Base-by-base conservation (phyloP, 495 filamentous ascomycete genomes). In the Cercophora sp. region DNA sequence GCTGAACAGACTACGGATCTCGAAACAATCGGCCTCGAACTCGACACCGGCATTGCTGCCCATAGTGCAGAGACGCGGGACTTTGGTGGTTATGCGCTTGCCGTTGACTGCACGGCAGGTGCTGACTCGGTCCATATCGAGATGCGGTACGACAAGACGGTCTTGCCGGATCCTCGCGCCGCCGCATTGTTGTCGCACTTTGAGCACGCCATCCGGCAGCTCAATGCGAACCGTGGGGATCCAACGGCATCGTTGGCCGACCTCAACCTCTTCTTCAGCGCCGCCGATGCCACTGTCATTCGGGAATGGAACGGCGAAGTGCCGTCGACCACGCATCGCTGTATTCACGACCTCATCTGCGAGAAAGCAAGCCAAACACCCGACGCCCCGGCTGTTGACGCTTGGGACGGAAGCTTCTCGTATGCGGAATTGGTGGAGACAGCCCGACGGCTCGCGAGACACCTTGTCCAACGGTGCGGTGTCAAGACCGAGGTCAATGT, bases 251-350 rank as follows among this genome's bases (percentile, higher is more conserved):
- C n/a, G n/a, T n/a, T n/a, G n/a, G n/a, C n/a, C n/a, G n/a, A n/a
- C 29, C 29, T 32, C 29, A 6, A 6, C 8, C 29, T 32, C 29
- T 32, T 32, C 29, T 32, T 32, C 8, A 32, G 29, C 29, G 8
- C 29, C 13, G 8, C 6, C 8, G 29, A 32, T 13, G 13, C 13
- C 29, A 13, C 29, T 6, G 8, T 6, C 8, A 13, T 32, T 13
- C 6, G 13, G 29, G 8, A 13, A 32, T 32, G 29, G 29, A 32
- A 32, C 13, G 29, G 29, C 29, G 29, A 32, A 32, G 13, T 32
- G 6, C 29, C 29, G 8, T 6, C 6, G 29, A 32, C 29, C 6
- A 32, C 13, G 8, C 8, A 6, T 70, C 65, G 34, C 29, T 32
- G 29, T 32, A 13, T 32, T 32, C 29, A 32, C 29, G 29, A 32